These are phyloP conservation scores for Phyllosticta paracitricarpa DNA, from an alignment of 2,329 filamentous ascomycete genomes.

Conservation along the genomic window DNA sequence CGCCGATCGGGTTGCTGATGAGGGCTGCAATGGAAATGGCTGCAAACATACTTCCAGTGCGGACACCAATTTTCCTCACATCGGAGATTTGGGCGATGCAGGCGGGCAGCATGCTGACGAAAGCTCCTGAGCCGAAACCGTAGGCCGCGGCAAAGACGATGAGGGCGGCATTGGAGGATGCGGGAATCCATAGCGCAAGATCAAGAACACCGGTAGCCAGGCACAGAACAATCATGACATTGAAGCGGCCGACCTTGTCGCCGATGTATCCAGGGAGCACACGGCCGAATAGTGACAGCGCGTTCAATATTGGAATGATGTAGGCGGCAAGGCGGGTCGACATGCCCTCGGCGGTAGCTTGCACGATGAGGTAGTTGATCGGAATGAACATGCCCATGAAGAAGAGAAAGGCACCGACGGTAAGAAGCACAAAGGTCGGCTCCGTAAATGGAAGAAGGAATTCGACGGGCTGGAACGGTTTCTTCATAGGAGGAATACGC, in stretches of 20 bases:
- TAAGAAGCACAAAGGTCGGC: conserved; percentile 22
- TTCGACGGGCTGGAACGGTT: conserved; percentile 22
- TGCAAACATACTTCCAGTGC: conserved; percentile 55
- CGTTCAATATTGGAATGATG: conserved; percentile 46
- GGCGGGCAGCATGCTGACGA: conserved; percentile 52
- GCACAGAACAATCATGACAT: conserved; percentile 37
- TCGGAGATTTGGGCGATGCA: conserved; percentile 62
- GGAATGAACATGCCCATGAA: conserved; percentile 53
- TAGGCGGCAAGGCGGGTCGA: conserved; percentile 40
- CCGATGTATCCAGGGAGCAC: conserved; percentile 44
- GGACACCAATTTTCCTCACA: conserved; percentile 57
- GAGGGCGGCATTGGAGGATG: conserved; percentile 41
- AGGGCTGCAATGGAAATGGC: conserved; percentile 54
- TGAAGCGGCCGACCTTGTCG: conserved; percentile 45
- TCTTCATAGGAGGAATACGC: conserved; percentile 29
- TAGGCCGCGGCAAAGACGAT: conserved; percentile 58
- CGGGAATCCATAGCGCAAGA: conserved; percentile 47
- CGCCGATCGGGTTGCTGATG: conserved; percentile 57
- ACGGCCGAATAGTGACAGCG: conserved; percentile 37
- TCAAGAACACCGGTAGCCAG: conserved; percentile 40
- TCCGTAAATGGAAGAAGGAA: conserved; percentile 23
- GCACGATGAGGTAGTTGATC: conserved; percentile 38
- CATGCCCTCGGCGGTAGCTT: conserved; percentile 39
- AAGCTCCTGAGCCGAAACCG: conserved; percentile 59
- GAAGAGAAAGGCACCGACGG: conserved; percentile 28